Evolutionary conservation across 2,329 filamentous ascomycete species (phyloP), one percentile per base, ranked within the genome.

Genomic region (Kalmusia sp.): DNA sequence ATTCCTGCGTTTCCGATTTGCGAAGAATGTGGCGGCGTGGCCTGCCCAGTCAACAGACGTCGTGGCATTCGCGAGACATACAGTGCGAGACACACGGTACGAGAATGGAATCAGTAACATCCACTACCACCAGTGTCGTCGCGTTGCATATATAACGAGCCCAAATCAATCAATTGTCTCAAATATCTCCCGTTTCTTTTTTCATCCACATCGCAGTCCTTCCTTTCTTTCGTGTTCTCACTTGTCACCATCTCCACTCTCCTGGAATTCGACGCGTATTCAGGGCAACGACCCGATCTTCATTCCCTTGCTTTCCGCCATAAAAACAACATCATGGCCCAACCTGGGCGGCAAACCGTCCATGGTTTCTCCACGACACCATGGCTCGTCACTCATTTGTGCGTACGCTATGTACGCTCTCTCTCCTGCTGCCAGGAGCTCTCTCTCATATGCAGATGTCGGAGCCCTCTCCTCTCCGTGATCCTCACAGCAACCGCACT

Each of bases 401-500:
- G 14, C 55, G 52, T 51, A 52, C 55, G 44, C 53, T 69, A 57
- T 60, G 61, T 49, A 55, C 61, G 21, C 56, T 68, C n/a, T 54
- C 58, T 46, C 31, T 66, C 15, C 45, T 54, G 17, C n/a, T 68
- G 19, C 51, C 64, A 1, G 31, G 52, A 12, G 57, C 58, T 14
- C 43, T 65, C 43, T 58, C 68, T 54, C 84, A 86, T 67, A 83
- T 86, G 76, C 79, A 85, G 67, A 79, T 86, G 81, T 75, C 70
- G 61, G 77, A 77, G 52, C 84, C 84, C 2, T 81, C 79, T 53
- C 80, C 83, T 8, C 73, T 86, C 21, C 79, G 79, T 54, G 79
- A 84, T 60, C 77, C 78, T 15, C 69, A 77, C 37, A 74, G 72
- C 30, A 69, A 77, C 28, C 74, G 73, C 28, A 81, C 49, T 37